Percentiles rank a stretch among this genome's conserved stretches.
Conservation (phyloP, 1,139 yeast genomes). For the Hansenula lynferdii region DNA sequence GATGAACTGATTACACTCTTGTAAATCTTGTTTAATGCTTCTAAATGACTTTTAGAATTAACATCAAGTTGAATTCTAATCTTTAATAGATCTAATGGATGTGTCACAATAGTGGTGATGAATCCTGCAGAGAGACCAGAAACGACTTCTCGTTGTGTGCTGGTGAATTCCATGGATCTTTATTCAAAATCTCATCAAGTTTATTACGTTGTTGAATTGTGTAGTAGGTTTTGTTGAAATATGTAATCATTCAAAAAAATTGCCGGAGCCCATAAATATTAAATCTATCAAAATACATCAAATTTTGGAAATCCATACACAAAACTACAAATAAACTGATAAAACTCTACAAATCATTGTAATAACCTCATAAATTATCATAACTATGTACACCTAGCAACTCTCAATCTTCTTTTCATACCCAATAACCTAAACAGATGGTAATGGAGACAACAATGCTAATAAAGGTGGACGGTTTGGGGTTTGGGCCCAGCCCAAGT, state of each 20-base stretch:
- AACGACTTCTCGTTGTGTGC: conserved; percentile 46
- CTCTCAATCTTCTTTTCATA: too few relatives aligned
- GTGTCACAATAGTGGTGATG: conserved; percentile 72
- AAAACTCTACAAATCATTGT: too few relatives aligned
- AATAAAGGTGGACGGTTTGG: conserved; percentile 81
- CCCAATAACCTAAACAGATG: conserved; percentile 48
- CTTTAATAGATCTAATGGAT: conserved; percentile 85
- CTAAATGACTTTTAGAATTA: conserved; percentile 14
- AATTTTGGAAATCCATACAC: too few relatives aligned
- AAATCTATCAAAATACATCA: too few relatives aligned
- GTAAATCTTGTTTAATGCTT: conserved; percentile 14
- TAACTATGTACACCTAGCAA: neutral
- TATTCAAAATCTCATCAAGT: too few relatives aligned
- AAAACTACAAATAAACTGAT: too few relatives aligned
- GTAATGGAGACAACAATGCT: conserved; percentile 49
- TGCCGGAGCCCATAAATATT: too few relatives aligned
- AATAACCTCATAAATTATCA: too few relatives aligned
- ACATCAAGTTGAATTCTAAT: conserved; percentile 59
- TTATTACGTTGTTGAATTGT: too few relatives aligned
- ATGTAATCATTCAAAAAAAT: too few relatives aligned
- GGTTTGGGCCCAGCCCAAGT: conserved; percentile 88
- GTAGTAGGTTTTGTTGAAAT: too few relatives aligned
- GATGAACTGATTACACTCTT: conserved; percentile 3
- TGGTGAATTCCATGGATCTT: conserved; percentile 12
- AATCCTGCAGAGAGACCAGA: conserved; percentile 87